phyloP scores from a whole-genome alignment of 2,329 filamentous ascomycete genomes.

The Cladophialophora bantiana region DNA sequence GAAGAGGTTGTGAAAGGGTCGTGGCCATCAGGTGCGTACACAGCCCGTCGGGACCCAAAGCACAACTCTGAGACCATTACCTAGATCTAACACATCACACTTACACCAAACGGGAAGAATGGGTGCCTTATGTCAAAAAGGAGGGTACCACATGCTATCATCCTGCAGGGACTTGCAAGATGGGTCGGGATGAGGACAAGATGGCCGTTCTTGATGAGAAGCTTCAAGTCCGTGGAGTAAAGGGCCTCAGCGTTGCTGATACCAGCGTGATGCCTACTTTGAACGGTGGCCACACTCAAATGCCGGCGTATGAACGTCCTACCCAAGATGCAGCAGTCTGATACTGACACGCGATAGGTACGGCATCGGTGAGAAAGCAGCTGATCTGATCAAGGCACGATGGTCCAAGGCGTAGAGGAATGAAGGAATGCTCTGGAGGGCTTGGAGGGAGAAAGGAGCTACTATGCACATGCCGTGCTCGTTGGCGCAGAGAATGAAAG shows the following conservation, averaged over 20 bases:
- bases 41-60: not conserved
- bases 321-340: not conserved
- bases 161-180: slow-evolving; percentile 63
- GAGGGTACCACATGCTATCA: slow-evolving; percentile 70
- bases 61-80: slow-evolving; percentile 12
- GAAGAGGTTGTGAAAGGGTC: slow-evolving; percentile 66
- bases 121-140: slow-evolving; percentile 64
- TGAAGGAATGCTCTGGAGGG: not conserved
- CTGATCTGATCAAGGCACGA: slow-evolving; percentile 58
- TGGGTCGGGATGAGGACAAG: slow-evolving; percentile 58
- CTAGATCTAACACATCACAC: slow-evolving; percentile 59
- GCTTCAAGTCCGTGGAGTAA: slow-evolving; percentile 61
- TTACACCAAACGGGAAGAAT: slow-evolving; percentile 63
- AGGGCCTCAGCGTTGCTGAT: slow-evolving; percentile 62
- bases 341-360: slow-evolving; percentile 45
- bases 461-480: too few species aligned
- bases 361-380: slow-evolving; percentile 63
- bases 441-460: not conserved
- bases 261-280: slow-evolving; percentile 61
- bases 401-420: slow-evolving; percentile 22
- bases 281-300: slow-evolving; percentile 62
- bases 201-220: slow-evolving; percentile 62
- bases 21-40: slow-evolving; percentile 57
- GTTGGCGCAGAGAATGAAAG: too few species aligned
- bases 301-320: slow-evolving; percentile 54